Evolutionary conservation across 2,329 filamentous ascomycete genomes (phyloP), one percentile per base, ranked within the genome.

Genomic region (Aplosporella prunicola): DNA sequence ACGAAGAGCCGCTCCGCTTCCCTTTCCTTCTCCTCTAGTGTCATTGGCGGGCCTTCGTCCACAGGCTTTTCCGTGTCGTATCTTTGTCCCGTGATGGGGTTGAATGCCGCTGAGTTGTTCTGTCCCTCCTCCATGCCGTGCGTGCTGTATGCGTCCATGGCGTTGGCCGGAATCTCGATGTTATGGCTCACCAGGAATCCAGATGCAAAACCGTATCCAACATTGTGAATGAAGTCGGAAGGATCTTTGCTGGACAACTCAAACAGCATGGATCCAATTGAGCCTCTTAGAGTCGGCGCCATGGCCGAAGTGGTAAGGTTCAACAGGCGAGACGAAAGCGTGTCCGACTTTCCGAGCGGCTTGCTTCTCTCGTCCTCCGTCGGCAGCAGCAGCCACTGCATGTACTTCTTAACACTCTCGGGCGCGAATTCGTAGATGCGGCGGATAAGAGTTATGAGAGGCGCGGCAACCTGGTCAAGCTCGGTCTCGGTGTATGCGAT

Each of bases 191-290:
- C 80, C 11, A 98, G 66, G 55, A 91, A 94, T 0, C 91, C 91
- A 0, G 87, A 84, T 0, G 91, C 91, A 52, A 84, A 94, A 0
- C 91, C 91, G 54, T 94, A 98, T 0, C 91, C 91, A 9, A 98
- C 84, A 48, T 95, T 95, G 35, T 83, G 72, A 1, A 96, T 82
- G 51, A 95, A 91, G 20, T 71, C 81, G 11, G 72, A 73, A 0
- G 88, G 75, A 49, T 95, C 79, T 49, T 79, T 82, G 45, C 80
- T 81, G 0, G 87, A 94, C 18, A 96, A 69, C 46, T 93, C 82
- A 55, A 93, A 98, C 43, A 95, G 73, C 16, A 98, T 68, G 20
- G 80, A 71, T 0, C 82, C 83, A 35, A 93, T 80, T 13, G 76
- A 74, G 31, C 82, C 77, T 13, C 86, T 76, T 3, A 94, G 65